Evolutionary conservation across 2,329 filamentous ascomycete species (phyloP), one percentile per base, ranked within the genome.

Genomic region (Fusarium verrucosum): DNA sequence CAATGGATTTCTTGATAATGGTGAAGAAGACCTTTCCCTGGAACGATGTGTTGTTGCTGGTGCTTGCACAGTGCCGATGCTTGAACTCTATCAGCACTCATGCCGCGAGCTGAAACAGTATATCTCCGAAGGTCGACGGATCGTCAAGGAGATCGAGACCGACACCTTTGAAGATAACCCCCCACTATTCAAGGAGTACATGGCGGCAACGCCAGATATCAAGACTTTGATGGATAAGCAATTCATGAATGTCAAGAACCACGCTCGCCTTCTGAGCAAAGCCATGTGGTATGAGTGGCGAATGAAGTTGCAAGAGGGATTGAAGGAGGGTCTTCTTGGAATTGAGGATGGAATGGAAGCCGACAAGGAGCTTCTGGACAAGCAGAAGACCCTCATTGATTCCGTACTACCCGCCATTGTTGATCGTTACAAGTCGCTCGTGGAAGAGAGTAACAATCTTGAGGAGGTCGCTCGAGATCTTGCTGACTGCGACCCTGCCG

Each of bases 201-300:
- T 96, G 65, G 89, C 89, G 10, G 94, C 94, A 23, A 86, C 91
- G 1, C 87, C 92, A 1, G 92, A 96, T 62, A 88, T 96, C 74
- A 93, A 92, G 72, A 79, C 87, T 5, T 83, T 96, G 49, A 96
- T 99, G 89, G 94, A 99, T 79, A 95, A 92, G 66, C 94, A 98
- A 74, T 95, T 99, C 82, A 95, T 96, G 77, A 97, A 98, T 72
- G 91, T 97, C 77, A 98, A 97, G 81, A 94, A 92, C 0, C 91
- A 96, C 75, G 92, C 94, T 16, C 87, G 95, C 23, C 83, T 97
- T 14, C 82, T 94, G 47, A 97, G 94, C 79, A 97, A 97, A 75
- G 92, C 92, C 55, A 94, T 95, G 82, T 99, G 95, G 95, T 99
- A 99, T 75, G 91, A 94, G 72, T 99, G 95, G 95, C 89, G 95